Conservation (phyloP, 2,329 filamentous ascomycete species). For the Escovopsis weberi region DNA sequence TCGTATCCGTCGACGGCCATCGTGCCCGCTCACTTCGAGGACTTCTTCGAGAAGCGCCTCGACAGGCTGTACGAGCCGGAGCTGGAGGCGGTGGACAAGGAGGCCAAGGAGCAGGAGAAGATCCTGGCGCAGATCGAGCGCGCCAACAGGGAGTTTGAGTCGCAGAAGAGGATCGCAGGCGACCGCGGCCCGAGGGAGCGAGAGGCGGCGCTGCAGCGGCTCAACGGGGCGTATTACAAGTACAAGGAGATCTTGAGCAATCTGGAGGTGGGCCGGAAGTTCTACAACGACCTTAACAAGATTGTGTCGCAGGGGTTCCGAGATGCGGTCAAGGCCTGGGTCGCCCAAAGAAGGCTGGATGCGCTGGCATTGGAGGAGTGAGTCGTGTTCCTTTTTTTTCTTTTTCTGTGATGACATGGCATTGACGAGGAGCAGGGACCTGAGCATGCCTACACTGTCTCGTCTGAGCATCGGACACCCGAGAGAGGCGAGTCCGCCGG, state of each 20-base stretch:
- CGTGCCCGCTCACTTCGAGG: conserved; percentile 80
- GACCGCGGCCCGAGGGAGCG: conserved; percentile 52
- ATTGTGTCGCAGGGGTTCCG: conserved; percentile 69
- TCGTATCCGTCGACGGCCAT: conserved; percentile 74
- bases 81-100: conserved; percentile 52
- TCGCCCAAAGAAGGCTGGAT: conserved; percentile 66
- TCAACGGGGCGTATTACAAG: conserved; percentile 86
- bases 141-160: conserved; percentile 64
- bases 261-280: conserved; percentile 80
- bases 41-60: conserved; percentile 73
- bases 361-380: conserved; percentile 66
- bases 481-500: conserved; percentile 13
- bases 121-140: conserved; percentile 55
- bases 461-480: conserved; percentile 25
- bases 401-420: conserved; percentile 1
- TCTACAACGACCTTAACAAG: conserved; percentile 89
- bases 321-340: conserved; percentile 64
- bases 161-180: conserved; percentile 53
- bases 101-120: conserved; percentile 62
- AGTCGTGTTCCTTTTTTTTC: conserved; percentile 13
- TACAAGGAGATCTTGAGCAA: conserved; percentile 95
- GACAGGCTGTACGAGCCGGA: conserved; percentile 66
- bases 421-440: conserved; percentile 23
- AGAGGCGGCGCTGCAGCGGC: conserved; percentile 69
- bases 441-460: conserved; percentile 36